Evolutionary conservation across 805 yeast genomes (phyloP), one percentile per base, ranked within the genome.

Genomic region (Lachancea thermotolerans): DNA sequence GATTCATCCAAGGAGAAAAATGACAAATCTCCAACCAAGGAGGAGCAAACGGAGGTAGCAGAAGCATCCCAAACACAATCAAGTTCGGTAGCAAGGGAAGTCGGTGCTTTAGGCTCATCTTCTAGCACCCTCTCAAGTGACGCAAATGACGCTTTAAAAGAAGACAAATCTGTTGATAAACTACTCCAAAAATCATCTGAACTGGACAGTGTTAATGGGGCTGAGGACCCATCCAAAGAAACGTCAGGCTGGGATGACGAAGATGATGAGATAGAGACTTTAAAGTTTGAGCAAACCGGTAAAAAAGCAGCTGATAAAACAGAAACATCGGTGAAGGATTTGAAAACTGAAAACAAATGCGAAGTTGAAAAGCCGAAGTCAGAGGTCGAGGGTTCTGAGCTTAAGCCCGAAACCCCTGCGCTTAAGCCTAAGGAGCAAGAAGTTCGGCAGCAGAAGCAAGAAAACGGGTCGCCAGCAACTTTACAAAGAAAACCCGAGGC

Each of bases 181-280:
- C 48, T 65, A 10, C 36, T 65, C 25, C 44, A 58, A 43, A 65
- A 59, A 33, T 59, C 69, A 1, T 48, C 60, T 2, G 46, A 48
- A 32, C 43, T 65, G 12, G 69, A 65, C 45, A 44, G 52, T 1
- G 51, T 52, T 8, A 65, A 65, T 41, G 50, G 56, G 32, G 65
- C 65, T 3, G 68, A 65, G 44, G 65, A 65, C 43, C 68, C 69
- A 31, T 57, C 68, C 0, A 57, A 60, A 37, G 58, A 51, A 14
- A 49, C 57, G 4, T 60, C 64, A 4, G 56, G 54, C 7, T 63
- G 67, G 67, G 65, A 60, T 40, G 65, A 56, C 15, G 65, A 56
- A 18, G 65, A 57, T 14, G 62, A 59, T 41, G 64, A 59, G 12
- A 11, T 15, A 9, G 21, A 10, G 18, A 9, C 6, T 12, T 4